phyloP scores from a whole-genome alignment of 768 basidiomycete genomes.

The Trametes maxima region DNA sequence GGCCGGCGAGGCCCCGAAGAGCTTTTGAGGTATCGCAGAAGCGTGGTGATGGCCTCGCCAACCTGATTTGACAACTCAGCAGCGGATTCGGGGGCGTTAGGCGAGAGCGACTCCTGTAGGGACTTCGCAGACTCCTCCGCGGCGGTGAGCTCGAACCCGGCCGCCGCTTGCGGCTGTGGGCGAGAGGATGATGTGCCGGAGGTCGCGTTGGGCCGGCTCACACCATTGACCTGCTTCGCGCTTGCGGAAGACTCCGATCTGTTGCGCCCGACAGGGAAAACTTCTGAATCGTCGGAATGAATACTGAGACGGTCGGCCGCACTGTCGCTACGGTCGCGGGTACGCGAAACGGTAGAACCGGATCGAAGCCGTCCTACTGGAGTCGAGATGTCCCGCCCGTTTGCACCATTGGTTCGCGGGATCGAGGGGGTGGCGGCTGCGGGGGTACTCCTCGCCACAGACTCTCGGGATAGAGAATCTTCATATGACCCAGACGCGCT shows the following conservation, averaged over 20 bases:
- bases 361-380: slow-evolving; percentile 30
- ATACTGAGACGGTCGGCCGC: slow-evolving; percentile 56
- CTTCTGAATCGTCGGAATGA: slow-evolving; percentile 80
- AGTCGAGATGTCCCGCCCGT: slow-evolving; percentile 11
- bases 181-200: neutral
- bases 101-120: slow-evolving; percentile 60
- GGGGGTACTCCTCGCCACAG: neutral
- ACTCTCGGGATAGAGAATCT: slow-evolving; percentile 2
- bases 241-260: slow-evolving; percentile 23
- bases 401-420: slow-evolving; percentile 12
- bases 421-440: neutral
- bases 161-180: slow-evolving; percentile 18
- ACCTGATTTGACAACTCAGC: slow-evolving; percentile 63
- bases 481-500: slow-evolving; percentile 1
- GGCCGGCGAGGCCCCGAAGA: slow-evolving; percentile 45
- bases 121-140: slow-evolving; percentile 69
- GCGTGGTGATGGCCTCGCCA: slow-evolving; percentile 60
- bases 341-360: slow-evolving; percentile 38
- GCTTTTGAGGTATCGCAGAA: slow-evolving; percentile 61
- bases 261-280: slow-evolving; percentile 51
- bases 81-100: slow-evolving; percentile 58
- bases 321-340: slow-evolving; percentile 34
- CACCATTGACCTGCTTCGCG: slow-evolving; percentile 19
- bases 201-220: neutral
- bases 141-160: slow-evolving; percentile 45